phyloP scores from a whole-genome alignment of 169 alveolate genomes.

The Plasmodium ovale region DNA sequence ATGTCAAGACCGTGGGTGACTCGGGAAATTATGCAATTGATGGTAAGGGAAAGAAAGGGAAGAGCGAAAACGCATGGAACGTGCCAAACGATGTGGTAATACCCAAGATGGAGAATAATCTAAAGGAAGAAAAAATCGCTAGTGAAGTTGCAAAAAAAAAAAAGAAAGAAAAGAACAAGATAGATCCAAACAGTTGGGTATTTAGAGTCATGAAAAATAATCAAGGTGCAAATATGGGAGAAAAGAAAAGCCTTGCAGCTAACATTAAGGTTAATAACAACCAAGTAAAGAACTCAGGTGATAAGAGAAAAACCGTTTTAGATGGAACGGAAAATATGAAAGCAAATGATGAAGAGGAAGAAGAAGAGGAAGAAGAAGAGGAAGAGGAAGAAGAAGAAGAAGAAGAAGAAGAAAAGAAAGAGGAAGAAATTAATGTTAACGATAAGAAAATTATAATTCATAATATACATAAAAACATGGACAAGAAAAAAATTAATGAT shows the following conservation, averaged over 20 bases:
- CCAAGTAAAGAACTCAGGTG: neutral
- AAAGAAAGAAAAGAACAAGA: conserved; percentile 24
- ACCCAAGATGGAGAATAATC: conserved; percentile 8
- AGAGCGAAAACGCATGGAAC: conserved; percentile 36
- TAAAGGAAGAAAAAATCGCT: conserved; percentile 21
- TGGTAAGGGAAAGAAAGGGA: conserved; percentile 19
- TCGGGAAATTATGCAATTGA: no score
- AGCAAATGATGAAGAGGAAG: conserved; percentile 3
- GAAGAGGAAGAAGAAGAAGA: neutral
- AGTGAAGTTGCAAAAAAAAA: conserved; percentile 14
- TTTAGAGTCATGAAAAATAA: conserved; percentile 52
- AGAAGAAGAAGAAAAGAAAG: neutral
- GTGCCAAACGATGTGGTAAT: neutral
- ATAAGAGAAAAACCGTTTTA: neutral
- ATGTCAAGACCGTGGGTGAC: no score
- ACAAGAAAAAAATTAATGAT: conserved; percentile 68
- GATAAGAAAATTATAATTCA: conserved; percentile 74
- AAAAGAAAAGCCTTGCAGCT: neutral
- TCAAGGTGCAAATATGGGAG: neutral
- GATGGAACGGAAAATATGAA: neutral
- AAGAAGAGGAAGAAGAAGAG: neutral
- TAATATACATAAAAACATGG: conserved; percentile 71
- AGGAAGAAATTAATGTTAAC: conserved; percentile 36
- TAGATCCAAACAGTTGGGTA: conserved; percentile 71
- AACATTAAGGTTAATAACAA: neutral